Evolutionary conservation across 2,329 filamentous ascomycete species (phyloP), one percentile per base, ranked within the genome.

Genomic region (Sporothrix mexicana): DNA sequence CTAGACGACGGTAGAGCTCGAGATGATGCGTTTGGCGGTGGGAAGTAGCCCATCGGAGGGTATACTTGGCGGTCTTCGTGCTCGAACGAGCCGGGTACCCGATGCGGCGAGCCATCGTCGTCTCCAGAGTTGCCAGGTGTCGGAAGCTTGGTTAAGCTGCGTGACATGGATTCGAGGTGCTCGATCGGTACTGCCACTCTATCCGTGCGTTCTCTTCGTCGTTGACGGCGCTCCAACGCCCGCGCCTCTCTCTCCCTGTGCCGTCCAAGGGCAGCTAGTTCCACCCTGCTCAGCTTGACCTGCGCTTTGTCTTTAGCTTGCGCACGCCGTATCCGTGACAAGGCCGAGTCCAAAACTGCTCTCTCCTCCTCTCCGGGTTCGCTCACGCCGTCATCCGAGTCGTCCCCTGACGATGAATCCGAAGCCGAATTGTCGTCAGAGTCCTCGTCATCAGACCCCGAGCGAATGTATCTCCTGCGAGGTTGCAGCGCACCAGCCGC

Each of bases 321-420:
- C 17, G 95, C 94, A 76, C 90, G 88, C 76, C 91, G 89, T 79
- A 98, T 97, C 76, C 93, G 91, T 77, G 91, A 90, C 81, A 97
- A 83, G 55, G 95, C 95, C 76, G 89, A 89, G 76, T 94, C 91
- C 75, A 96, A 89, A 77, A 97, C 82, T 75, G 88, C 86, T 77
- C 95, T 92, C 79, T 97, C 93, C 77, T 69, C 73, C 59, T 76
- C 73, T 9, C 73, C 89, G 85, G 75, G 73, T 55, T 76, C 75
- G 70, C 76, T 75, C 47, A 77, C 45, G 23, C 86, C 84, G 71
- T 84, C 82, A 66, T 87, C 88, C 66, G 82, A 83, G 72, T 85
- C 83, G 73, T 85, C 78, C 69, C 75, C 80, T n/a, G 78, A 78
- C 25, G 77, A 79, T 41, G 83, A 80, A 69, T 85, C 84, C 72